Percentiles rank a stretch among this genome's conserved stretches.
Evolutionary conservation across 352 stramenopile species (phyloP).

Genomic region (Phytophthora sp.): DNA sequence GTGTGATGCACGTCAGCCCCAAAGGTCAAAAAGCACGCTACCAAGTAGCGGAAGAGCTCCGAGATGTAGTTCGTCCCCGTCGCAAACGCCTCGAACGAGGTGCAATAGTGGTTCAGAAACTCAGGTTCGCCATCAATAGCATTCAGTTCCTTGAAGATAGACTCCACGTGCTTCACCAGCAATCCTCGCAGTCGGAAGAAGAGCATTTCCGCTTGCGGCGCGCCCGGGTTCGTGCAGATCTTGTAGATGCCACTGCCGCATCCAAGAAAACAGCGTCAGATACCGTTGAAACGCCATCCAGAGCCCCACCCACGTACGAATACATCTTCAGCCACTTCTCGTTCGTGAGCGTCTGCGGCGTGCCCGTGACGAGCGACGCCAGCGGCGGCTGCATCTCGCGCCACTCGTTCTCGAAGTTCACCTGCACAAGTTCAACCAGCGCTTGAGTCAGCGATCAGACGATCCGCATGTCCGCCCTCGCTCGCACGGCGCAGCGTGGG

Average conservation of each 20-base stretch:
- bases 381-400: slow-evolving; percentile 82
- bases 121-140: slow-evolving; percentile 63
- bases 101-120: slow-evolving; percentile 75
- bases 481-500: no score
- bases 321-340: slow-evolving; percentile 90
- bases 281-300: no score
- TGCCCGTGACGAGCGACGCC: slow-evolving; percentile 73
- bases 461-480: not conserved
- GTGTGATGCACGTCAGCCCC: no score
- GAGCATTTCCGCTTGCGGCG: slow-evolving; percentile 80
- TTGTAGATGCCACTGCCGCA: slow-evolving; percentile 81
- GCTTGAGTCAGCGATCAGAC: slow-evolving; percentile 5
- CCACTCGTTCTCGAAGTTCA: slow-evolving; percentile 89
- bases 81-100: slow-evolving; percentile 72
- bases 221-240: slow-evolving; percentile 86
- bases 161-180: slow-evolving; percentile 71
- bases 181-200: slow-evolving; percentile 81
- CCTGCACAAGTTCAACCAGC: slow-evolving; percentile 42
- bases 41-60: slow-evolving; percentile 84
- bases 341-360: slow-evolving; percentile 71
- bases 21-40: slow-evolving; percentile 17
- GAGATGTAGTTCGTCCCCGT: slow-evolving; percentile 83
- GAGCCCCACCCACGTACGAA: slow-evolving; percentile 59
- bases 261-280: not conserved
- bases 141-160: slow-evolving; percentile 64